Conservation (phyloP, 345 rosid genomes). For the Trapa incisa region DNA sequence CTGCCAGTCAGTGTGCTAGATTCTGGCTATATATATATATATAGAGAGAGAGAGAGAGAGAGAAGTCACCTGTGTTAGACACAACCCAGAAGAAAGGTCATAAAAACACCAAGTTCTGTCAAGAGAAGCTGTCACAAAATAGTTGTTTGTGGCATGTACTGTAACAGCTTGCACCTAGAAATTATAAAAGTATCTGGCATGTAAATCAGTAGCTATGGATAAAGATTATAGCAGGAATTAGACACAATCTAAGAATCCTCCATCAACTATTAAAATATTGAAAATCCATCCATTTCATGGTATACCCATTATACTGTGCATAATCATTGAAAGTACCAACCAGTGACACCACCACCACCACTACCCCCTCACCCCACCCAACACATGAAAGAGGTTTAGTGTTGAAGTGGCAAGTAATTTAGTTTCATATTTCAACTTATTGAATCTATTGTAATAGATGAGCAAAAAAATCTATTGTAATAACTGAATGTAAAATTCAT, state of each 20-base stretch:
- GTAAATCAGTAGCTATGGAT: neutral
- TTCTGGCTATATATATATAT: too few species aligned
- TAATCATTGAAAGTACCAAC: neutral
- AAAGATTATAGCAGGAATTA: too few species aligned
- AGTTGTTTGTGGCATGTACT: conserved; percentile 86
- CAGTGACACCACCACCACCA: too few species aligned
- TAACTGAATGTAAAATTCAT: too few species aligned
- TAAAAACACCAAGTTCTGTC: conserved; percentile 94
- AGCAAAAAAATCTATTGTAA: too few species aligned
- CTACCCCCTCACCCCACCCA: too few species aligned
- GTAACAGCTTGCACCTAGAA: conserved; percentile 93
- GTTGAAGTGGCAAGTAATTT: too few species aligned
- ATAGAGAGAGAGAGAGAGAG: too few species aligned
- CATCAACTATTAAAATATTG: neutral
- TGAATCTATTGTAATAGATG: too few species aligned
- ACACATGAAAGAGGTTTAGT: too few species aligned
- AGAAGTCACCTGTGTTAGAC: conserved; percentile 66
- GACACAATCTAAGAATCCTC: neutral
- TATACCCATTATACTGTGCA: neutral
- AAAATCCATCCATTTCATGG: neutral
- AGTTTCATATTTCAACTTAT: too few species aligned
- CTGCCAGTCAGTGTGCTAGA: too few species aligned
- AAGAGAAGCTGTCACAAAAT: conserved; percentile 92
- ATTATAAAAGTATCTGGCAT: conserved; percentile 7
- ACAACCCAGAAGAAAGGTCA: conserved; percentile 73